Evolutionary conservation across 2,329 filamentous ascomycete genomes (phyloP), one percentile per base, ranked within the genome.

Genomic region (Xylogone sp.): DNA sequence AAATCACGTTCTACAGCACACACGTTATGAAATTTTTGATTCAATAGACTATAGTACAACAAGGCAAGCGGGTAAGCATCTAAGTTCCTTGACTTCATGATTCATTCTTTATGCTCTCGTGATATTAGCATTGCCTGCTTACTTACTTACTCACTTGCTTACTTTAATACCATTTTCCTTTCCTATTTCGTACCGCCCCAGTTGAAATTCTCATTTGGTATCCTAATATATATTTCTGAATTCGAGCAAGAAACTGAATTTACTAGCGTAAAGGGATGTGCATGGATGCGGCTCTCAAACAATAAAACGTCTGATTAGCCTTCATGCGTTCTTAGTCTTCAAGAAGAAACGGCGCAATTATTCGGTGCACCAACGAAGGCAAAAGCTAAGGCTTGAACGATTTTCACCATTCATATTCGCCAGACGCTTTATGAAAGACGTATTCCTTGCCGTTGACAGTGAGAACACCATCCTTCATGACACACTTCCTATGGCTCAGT

Each of bases 381-480:
- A 18, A 13, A 18, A 16, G 34, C 34, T 39, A 16, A 39, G 34
- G 13, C n/a, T 16, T 7, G 34, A 39, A 39, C n/a, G 34, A 31
- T 21, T 22, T 46, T 73, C 82, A 99, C 94, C 94, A 99, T 71
- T 99, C 94, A 62, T 97, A 97, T 73, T 97, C 94, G 64, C 94
- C 94, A 44, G 87, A 91, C 21, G 92, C 94, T 73, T 97, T 97
- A 77, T 96, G 91, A 75, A 99, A 99, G 59, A 99, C 88, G 66
- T 96, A 96, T 71, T 99, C 94, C 72, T 90, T 96, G 60, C 90
- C 90, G 60, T 93, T 92, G 34, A 96, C 90, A 43, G 89, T 96
- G 60, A 99, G 78, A 18, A 99, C 89, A 19, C 94, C 94, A 65
- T 99, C 94, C 75, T 97, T 97, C 57, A 99, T 83, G 1, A 90